Evolutionary conservation across 2,329 filamentous ascomycete genomes (phyloP), one percentile per base, ranked within the genome.

Genomic region (Mycosphaerella arachidis): DNA sequence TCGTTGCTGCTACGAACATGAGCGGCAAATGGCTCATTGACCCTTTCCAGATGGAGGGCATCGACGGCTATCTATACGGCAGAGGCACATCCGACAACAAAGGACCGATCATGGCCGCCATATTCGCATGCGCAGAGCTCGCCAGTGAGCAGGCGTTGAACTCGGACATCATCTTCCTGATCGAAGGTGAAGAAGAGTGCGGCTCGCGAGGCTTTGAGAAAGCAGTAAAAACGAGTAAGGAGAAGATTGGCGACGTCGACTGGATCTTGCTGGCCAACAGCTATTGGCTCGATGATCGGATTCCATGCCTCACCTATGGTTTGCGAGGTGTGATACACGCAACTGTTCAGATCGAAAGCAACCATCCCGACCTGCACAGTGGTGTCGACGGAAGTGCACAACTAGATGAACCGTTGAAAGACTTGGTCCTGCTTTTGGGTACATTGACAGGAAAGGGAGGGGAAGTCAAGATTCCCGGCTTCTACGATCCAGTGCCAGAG

Each of bases 61-160:
- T 91, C 58, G 92, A 96, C 68, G 93, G 94, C 0, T 97, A 93
- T 72, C 80, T 97, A 1, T 97, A 99, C 66, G 94, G 94, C 2
- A 89, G 94, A 68, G 94, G 94, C n/a, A 90, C 95, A 13, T 95
- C 92, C 52, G 94, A 99, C 74, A 97, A 99, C 78, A 99, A 99
- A 74, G 94, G 95, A 0, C 94, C 94, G 0, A 91, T 97, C 61
- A 85, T 99, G 70, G 93, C 95, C 1, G 94, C 94, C 1, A 82
- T 99, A 0, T 97, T 95, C 71, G 94, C 93, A 0, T 93, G 95
- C 1, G 91, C 93, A 0, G 93, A 97, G 68, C 79, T 99, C 3
- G 86, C 90, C 64, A 88, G 93, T 64, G 86, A 89, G n/a, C 91
- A 96, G 68, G 82, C 85, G 18, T 81, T 99, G 1, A 88, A 88